These are phyloP conservation scores for Saccharata proteae DNA, from an alignment of 2,329 filamentous ascomycete genomes.

Conservation along the genomic window DNA sequence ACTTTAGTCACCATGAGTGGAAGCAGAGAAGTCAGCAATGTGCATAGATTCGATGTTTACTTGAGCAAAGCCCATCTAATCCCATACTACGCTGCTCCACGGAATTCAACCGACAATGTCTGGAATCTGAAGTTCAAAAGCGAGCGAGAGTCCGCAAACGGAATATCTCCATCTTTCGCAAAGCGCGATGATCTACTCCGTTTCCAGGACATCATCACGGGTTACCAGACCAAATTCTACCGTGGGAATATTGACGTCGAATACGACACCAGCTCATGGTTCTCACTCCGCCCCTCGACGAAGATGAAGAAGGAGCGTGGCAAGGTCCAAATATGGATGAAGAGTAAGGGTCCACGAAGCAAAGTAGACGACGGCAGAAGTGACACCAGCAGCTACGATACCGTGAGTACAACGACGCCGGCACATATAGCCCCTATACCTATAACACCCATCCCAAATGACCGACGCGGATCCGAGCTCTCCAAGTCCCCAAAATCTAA, in stretches of 20 bases:
- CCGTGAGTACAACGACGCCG: background rate
- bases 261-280: slow-evolving; percentile 5
- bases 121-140: slow-evolving; percentile 3
- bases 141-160: slow-evolving; percentile 7
- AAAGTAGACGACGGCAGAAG: background rate
- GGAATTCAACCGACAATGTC: slow-evolving; percentile 1
- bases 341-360: background rate
- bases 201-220: background rate
- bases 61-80: slow-evolving; percentile 2
- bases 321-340: slow-evolving; percentile 10
- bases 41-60: slow-evolving; percentile 4
- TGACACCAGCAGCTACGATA: background rate
- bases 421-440: too few relatives aligned
- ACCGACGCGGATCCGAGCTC: slow-evolving; percentile 1
- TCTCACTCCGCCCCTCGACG: slow-evolving; percentile 2
- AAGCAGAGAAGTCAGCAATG: slow-evolving; percentile 4
- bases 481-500: slow-evolving; percentile 2
- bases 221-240: slow-evolving; percentile 5
- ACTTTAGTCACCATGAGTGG: background rate
- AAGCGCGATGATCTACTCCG: slow-evolving; percentile 4
- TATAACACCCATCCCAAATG: too few relatives aligned
- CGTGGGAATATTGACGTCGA: slow-evolving; percentile 6
- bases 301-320: slow-evolving; percentile 6
- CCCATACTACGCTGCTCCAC: slow-evolving; percentile 1
- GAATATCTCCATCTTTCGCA: slow-evolving; percentile 9